Conservation (phyloP, 78 protist genomes). For the Chrysochromulina parva region DNA sequence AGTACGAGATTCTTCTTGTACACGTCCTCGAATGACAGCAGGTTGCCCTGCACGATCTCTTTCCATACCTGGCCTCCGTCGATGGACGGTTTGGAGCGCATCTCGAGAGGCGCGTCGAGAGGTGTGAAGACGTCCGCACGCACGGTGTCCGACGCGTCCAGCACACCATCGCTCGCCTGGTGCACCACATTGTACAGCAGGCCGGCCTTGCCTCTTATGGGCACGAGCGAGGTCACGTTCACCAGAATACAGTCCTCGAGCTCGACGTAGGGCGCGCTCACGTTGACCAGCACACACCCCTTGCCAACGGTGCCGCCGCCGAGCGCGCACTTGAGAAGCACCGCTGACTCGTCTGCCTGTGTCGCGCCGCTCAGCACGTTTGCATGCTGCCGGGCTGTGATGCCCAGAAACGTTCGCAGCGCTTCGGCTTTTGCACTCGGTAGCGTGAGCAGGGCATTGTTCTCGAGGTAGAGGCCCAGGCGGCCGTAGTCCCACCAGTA, state of each 20-base stretch:
- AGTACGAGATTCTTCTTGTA: not conserved
- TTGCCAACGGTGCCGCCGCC: not conserved
- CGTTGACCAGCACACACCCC: conserved; percentile 38
- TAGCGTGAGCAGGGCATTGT: not conserved
- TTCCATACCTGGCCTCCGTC: conserved; percentile 16
- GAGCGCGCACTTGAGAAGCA: not conserved
- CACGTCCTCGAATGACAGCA: conserved; percentile 9
- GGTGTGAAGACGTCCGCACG: conserved; percentile 17
- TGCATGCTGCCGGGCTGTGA: not conserved
- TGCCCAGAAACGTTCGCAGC: conserved; percentile 17
- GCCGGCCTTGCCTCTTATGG: not conserved
- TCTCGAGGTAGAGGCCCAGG: conserved; percentile 21
- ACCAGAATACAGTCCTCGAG: not conserved
- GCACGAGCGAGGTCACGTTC: not conserved
- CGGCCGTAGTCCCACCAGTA: conserved; percentile 60
- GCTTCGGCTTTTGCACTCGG: not conserved
- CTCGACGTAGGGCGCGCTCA: conserved; percentile 29
- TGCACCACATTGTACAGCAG: conserved; percentile 46
- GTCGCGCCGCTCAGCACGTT: not conserved
- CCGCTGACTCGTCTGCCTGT: not conserved
- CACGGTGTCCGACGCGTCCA: conserved; percentile 1
- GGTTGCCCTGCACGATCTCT: not conserved
- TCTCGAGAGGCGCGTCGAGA: not conserved
- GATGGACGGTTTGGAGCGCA: not conserved
- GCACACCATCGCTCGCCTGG: not conserved